Conservation (phyloP, 2,329 filamentous ascomycete species). For the Penicillium griseofulvum region DNA sequence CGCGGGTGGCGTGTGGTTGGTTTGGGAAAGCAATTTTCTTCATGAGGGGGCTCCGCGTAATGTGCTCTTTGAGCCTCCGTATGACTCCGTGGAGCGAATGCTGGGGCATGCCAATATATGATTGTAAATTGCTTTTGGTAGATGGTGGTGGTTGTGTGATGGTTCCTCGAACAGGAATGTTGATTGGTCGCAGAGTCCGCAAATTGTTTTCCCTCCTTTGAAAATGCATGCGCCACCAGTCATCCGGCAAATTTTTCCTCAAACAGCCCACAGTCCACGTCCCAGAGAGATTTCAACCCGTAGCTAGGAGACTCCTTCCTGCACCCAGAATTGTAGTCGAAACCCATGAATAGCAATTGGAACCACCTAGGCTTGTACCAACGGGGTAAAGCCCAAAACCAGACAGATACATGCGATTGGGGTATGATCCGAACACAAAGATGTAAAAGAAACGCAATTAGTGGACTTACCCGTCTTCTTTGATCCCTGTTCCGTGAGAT, state of each 20-base stretch:
- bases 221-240: not conserved
- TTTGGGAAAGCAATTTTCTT: conserved; percentile 13
- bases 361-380: conserved; percentile 12
- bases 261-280: not conserved
- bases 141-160: not conserved
- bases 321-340: conserved; percentile 7
- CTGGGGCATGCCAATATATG: not conserved
- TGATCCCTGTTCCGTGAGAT: conserved; percentile 55
- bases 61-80: not conserved
- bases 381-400: conserved; percentile 9
- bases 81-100: not conserved
- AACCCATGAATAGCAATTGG: conserved; percentile 19
- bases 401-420: conserved; percentile 3
- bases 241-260: not conserved
- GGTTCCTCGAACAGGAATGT: not conserved
- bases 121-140: not conserved
- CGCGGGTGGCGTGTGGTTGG: conserved; percentile 23
- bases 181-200: not conserved
- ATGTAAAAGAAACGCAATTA: conserved; percentile 18
- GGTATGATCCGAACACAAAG: conserved; percentile 10
- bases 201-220: not conserved
- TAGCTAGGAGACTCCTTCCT: conserved; percentile 6
- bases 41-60: not conserved
- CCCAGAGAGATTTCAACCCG: not conserved
- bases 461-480: conserved; percentile 86